These are phyloP conservation scores for Coniferiporia sulphurascens DNA, from an alignment of 1,284 basidiomycete species.

Conservation along the genomic window DNA sequence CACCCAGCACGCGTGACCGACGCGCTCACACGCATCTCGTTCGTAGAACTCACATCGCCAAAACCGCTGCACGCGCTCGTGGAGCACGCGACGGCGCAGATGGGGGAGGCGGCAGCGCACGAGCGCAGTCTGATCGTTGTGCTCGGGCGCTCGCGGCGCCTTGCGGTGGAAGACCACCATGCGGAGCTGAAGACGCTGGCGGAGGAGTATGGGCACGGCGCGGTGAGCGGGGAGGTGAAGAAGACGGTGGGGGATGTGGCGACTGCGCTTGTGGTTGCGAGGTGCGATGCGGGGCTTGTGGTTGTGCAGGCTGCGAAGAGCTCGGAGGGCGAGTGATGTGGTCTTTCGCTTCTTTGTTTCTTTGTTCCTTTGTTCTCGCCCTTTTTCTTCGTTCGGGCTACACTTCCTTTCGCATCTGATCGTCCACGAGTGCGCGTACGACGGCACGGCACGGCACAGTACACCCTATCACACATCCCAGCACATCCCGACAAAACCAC, in stretches of 20 bases:
- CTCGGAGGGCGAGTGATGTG: background rate
- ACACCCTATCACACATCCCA: too few species aligned
- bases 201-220: conserved; percentile 50
- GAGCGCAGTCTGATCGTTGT: conserved; percentile 52
- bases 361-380: background rate
- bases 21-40: conserved; percentile 48
- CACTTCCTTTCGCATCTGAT: background rate
- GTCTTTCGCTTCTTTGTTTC: background rate
- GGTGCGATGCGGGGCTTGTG: conserved; percentile 56
- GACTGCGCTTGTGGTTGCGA: conserved; percentile 61
- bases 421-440: too few species aligned
- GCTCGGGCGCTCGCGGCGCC: conserved; percentile 63
- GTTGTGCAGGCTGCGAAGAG: conserved; percentile 59
- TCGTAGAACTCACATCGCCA: conserved; percentile 47
- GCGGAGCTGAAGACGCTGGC: conserved; percentile 62
- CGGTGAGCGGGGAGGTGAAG: conserved; percentile 51
- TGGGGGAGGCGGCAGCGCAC: conserved; percentile 23
- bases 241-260: conserved; percentile 84
- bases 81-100: conserved; percentile 28
- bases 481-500: too few species aligned
- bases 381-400: background rate
- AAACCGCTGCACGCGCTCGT: conserved; percentile 50
- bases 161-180: conserved; percentile 60
- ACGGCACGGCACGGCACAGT: too few species aligned
- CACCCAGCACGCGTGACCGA: conserved; percentile 29